Base-by-base conservation (phyloP, 805 yeast genomes). In the Wickerhamomyces alni region DNA sequence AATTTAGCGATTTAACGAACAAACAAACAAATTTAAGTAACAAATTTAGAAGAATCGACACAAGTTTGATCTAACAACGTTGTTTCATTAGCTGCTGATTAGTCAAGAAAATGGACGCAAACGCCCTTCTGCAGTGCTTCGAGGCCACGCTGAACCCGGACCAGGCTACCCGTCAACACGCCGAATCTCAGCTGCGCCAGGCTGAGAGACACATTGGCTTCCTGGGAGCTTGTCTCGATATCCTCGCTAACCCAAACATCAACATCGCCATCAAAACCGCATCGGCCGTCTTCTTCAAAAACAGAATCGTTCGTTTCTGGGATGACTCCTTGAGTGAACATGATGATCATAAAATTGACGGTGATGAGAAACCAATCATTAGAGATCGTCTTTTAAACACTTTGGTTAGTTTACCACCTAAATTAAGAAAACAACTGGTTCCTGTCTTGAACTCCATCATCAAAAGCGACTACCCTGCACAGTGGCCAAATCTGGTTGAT, bases 201-300 rank as follows among this genome's bases (percentile, higher is more conserved):
- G 77, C 81, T 8, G 75, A 81, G 36, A 51, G 55, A 22, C 59
- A 70, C 3, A 77, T 84, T 1, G 95, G 95, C 5, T 89, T 89
- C 55, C 63, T 87, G 30, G 83, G 83, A 5, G 89, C 91, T 2
- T 85, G 95, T 59, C 65, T 91, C 35, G 91, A 86, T 55, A 81
- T 88, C 37, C 69, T 87, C 16, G 57, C 72, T 15, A 73, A 76
- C 17, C 62, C 62, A 7, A 75, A 71, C 15, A 77, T 72, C 13
- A 66, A 76, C 6, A 60, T 62, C 2, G 74, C 69, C 18, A 69
- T 83, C 36, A 74, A 80, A 49, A 65, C 77, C 36, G 85, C 94
- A 11, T 82, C 94, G 2, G 88, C 93, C 0, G 80, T 91, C 5
- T 87, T 77, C 59, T 76, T 87, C 59, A 91, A 91, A 58, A 89